These are phyloP conservation scores for Ascochyta koolunga DNA, from an alignment of 2,329 filamentous ascomycete genomes.

Conservation along the genomic window DNA sequence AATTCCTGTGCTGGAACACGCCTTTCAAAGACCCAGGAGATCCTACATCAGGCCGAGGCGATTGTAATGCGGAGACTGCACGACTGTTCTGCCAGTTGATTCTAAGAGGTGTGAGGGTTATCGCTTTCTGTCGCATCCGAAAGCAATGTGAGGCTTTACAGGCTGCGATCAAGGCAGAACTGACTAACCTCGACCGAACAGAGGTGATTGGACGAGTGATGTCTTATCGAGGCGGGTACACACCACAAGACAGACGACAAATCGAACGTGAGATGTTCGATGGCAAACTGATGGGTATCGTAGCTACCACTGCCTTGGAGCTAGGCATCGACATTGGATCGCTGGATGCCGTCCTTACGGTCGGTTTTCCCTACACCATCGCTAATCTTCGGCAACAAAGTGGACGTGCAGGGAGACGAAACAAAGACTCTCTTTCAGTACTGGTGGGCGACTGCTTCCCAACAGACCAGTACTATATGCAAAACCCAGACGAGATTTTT, in stretches of 20 bases:
- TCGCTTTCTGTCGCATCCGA: constrained; percentile 88
- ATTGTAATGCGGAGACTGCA: constrained; percentile 83
- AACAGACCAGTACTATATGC: constrained; percentile 96
- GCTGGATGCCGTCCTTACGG: constrained; percentile 89
- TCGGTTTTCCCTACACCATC: constrained; percentile 95
- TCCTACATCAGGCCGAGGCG: constrained; percentile 83
- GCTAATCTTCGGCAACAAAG: constrained; percentile 94
- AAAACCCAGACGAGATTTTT: constrained; percentile 91
- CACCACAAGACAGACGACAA: constrained; percentile 81
- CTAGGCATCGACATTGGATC: constrained; percentile 94
- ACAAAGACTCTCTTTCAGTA: constrained; percentile 90
- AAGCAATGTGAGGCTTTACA: constrained; percentile 88
- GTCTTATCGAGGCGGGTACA: constrained; percentile 96
- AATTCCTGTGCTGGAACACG: constrained; percentile 98
- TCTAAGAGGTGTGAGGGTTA: constrained; percentile 84
- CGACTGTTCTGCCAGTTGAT: constrained; percentile 89
- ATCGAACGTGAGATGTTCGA: constrained; percentile 98
- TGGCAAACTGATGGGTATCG: constrained; percentile 87
- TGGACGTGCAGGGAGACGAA: constrained; percentile 86
- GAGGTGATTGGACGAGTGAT: constrained; percentile 84
- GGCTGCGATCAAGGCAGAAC: constrained; percentile 77
- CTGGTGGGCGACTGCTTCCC: constrained; percentile 88
- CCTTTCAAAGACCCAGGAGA: constrained; percentile 90
- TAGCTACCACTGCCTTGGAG: constrained; percentile 92
- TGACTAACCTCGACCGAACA: constrained; percentile 72